Evolutionary conservation across 1,284 basidiomycete species (phyloP).

Genomic region (Entoloma clypeatum): DNA sequence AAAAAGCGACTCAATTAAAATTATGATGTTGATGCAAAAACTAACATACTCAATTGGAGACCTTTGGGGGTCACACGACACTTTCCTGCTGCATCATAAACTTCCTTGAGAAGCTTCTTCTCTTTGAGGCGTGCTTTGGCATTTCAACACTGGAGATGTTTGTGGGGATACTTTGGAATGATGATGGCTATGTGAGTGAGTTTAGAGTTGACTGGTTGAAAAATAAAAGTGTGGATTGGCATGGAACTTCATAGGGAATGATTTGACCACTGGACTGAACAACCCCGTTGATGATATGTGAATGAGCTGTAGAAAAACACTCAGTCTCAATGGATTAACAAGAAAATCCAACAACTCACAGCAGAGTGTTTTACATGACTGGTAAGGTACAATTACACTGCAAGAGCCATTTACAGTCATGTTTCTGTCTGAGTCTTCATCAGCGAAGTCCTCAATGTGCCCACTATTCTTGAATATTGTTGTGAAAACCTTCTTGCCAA

Average conservation of each 20-base stretch:
- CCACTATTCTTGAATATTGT: slow-evolving; percentile 1
- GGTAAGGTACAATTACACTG: background rate
- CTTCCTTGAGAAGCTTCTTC: background rate
- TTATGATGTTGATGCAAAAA: no score
- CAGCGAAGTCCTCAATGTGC: background rate
- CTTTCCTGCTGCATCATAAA: slow-evolving; percentile 2
- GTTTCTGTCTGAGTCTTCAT: no score
- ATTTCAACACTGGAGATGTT: background rate
- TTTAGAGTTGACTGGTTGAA: background rate
- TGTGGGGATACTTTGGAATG: slow-evolving; percentile 5
- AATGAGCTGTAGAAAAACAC: background rate
- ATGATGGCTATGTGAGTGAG: slow-evolving; percentile 5
- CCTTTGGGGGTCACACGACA: slow-evolving; percentile 1
- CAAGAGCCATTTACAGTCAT: slow-evolving; percentile 1
- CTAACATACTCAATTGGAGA: slow-evolving; percentile 4
- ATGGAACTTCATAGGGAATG: background rate
- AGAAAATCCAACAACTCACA: background rate
- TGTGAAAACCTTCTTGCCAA: background rate
- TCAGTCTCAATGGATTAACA: background rate
- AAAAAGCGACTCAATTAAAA: no score
- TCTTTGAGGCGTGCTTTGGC: background rate
- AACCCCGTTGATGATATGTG: slow-evolving; percentile 4
- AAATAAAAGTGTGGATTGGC: slow-evolving; percentile 1
- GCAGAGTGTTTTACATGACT: slow-evolving; percentile 1
- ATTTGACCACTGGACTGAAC: background rate